Percentiles rank a stretch among this genome's conserved stretches.
Conservation (phyloP, 768 basidiomycete species). For the Rhizopogon roseolus region DNA sequence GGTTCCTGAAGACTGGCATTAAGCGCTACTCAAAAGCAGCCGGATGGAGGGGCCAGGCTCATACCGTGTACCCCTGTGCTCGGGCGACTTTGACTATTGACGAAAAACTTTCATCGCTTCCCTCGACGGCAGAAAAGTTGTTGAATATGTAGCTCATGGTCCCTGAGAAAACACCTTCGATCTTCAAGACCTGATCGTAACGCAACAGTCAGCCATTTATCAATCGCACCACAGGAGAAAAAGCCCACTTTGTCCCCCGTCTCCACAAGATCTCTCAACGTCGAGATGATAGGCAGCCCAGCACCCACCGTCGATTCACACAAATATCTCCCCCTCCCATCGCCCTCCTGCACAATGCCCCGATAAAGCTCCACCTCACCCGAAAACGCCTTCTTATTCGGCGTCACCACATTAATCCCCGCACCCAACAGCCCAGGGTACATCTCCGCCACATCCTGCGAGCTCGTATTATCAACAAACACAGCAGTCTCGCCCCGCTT, state of each 20-base stretch:
- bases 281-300: conserved; percentile 87
- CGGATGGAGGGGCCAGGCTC: conserved; percentile 8
- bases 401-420: conserved; percentile 87
- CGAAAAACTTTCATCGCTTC: conserved; percentile 75
- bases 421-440: conserved; percentile 78
- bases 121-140: conserved; percentile 73
- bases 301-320: conserved; percentile 96
- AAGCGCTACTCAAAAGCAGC: neutral
- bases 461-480: conserved; percentile 89
- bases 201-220: neutral
- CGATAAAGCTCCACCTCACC: conserved; percentile 65
- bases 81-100: conserved; percentile 85
- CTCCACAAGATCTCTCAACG: conserved; percentile 85
- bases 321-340: conserved; percentile 59
- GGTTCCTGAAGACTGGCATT: conserved; percentile 63
- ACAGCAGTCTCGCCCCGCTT: conserved; percentile 50
- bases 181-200: conserved; percentile 62
- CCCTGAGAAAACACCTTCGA: conserved; percentile 97
- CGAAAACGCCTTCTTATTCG: conserved; percentile 97
- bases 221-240: neutral
- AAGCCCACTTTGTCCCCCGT: conserved; percentile 83
- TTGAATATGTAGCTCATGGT: conserved; percentile 99
- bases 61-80: conserved; percentile 91
- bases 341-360: conserved; percentile 56
- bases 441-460: conserved; percentile 69